Evolutionary conservation across 352 stramenopile genomes (phyloP).

Genomic region (Phytophthora brassicae): DNA sequence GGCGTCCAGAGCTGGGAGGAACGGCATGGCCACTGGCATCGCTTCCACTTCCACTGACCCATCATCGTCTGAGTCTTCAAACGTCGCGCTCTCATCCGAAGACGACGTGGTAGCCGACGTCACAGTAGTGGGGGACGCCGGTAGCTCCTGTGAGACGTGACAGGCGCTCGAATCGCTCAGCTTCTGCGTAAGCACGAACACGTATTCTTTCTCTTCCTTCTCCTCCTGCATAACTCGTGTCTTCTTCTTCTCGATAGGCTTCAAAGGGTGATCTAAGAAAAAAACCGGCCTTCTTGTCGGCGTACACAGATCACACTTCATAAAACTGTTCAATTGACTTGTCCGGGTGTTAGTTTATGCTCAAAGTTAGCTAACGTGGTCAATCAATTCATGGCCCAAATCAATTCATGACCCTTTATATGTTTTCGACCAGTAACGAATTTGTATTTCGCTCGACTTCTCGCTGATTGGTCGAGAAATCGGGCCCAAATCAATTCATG

Average conservation of each 20-base stretch:
- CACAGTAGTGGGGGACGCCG: conserved; percentile 17
- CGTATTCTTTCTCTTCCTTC: conserved; percentile 70
- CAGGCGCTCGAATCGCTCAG: conserved; percentile 29
- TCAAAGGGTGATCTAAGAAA: neutral
- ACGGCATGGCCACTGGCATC: conserved; percentile 56
- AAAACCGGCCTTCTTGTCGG: no score
- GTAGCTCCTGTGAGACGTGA: conserved; percentile 32
- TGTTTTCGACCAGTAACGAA: no score
- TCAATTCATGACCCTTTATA: no score
- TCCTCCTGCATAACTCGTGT: conserved; percentile 23
- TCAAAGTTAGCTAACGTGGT: no score
- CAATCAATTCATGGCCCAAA: no score
- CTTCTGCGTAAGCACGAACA: conserved; percentile 61
- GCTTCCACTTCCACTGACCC: conserved; percentile 54
- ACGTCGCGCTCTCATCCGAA: conserved; percentile 32
- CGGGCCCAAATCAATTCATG: no score
- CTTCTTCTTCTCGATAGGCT: conserved; percentile 4
- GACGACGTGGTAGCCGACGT: conserved; percentile 29
- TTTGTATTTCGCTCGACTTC: no score
- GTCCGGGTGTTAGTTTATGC: no score
- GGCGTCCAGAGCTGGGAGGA: conserved; percentile 73
- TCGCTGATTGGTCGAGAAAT: no score
- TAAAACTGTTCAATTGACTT: no score
- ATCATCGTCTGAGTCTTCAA: conserved; percentile 34
- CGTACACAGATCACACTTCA: no score